Evolutionary conservation across 768 basidiomycete species (phyloP), one percentile per base, ranked within the genome.

Genomic region (Pisolithus albus): DNA sequence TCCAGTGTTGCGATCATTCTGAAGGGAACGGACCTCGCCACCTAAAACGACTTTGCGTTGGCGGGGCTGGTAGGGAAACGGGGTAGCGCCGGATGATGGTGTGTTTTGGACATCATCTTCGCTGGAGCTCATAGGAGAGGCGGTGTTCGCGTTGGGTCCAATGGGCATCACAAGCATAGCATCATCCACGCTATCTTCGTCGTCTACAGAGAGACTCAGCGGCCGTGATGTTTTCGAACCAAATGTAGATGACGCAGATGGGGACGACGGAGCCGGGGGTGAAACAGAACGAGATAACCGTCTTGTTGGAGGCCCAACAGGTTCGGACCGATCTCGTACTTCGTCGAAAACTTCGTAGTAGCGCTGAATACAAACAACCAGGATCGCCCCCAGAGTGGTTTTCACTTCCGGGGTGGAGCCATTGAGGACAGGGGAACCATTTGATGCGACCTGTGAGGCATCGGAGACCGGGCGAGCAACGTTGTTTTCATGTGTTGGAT

Each of bases 341-440:
- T 92, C 90, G 62, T 91, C 89, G 58, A 92, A 92, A 28, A 92
- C 72, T 63, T 92, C 90, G 64, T 84, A 91, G 64, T 92, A 92
- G 40, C 80, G 80, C 59, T 86, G 78, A 47, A 92, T 90, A 64
- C 87, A 92, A 40, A 88, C 69, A 61, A 83, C 83, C 65, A 91
- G 73, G 39, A 92, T 71, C 54, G 74, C 72, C 3, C 88, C 88
- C 0, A 92, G 72, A 0, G 88, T 89, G 8, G 81, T 81, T 56
- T 70, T 71, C 32, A 77, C 78, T 59, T 80, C 77, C 4, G 56
- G 54, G 26, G 57, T 58, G 2, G 71, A 58, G 43, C 63, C 61
- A n/a, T 64, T 50, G 44, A 60, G 62, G n/a, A 42, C n/a, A 9
- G 54, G 52, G 28, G 63, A 60, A 51, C 49, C 34, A 9, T 59